Evolutionary conservation across 306 rosid species (phyloP), one percentile per base, ranked within the genome.

Genomic region (Cicer cuneatum): DNA sequence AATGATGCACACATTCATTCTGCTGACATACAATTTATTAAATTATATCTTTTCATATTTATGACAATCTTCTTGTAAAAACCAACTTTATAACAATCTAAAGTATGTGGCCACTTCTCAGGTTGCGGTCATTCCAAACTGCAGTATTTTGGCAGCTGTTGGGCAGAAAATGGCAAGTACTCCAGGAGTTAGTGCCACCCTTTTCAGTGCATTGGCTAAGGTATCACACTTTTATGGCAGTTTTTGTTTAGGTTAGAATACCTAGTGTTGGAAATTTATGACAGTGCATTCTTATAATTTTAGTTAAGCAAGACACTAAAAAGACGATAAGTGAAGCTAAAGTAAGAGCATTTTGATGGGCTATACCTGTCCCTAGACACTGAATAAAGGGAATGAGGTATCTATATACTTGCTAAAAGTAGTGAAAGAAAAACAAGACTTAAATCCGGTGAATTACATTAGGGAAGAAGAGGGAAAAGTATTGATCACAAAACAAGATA

Each of bases 91-190:
- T 58, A 59, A n/a, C 18, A 42, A 2, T 54, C 78, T 54, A 82
- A 60, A 43, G 73, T 60, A 68, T 74, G 24, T 40, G 43, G 11
- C 63, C 8, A 39, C 47, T 53, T 75, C 81, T 82, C 95, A 94
- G 99, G 92, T 94, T 69, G 93, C 90, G 0, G 79, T 94, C 15
- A 78, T 94, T 78, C 89, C 90, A 39, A 92, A 94, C 82, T 94
- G 97, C 84, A 94, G 99, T 74, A 94, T 94, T 81, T 88, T 94
- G 88, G 99, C 99, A 19, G 85, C 97, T 24, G 99, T 94, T 86
- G 99, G 99, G 79, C 97, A 92, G 86, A 92, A 89, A 69, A 94
- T 94, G 99, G 99, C 97, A 19, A 94, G 99, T 79, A 90, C 99
- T 65, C 99, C 99, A 49, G 99, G 99, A 79, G 99, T 94, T 57